Percentiles rank a stretch among this genome's conserved stretches.
Evolutionary conservation across 2,329 filamentous ascomycete genomes (phyloP).

Genomic region (Apiospora phragmitis): DNA sequence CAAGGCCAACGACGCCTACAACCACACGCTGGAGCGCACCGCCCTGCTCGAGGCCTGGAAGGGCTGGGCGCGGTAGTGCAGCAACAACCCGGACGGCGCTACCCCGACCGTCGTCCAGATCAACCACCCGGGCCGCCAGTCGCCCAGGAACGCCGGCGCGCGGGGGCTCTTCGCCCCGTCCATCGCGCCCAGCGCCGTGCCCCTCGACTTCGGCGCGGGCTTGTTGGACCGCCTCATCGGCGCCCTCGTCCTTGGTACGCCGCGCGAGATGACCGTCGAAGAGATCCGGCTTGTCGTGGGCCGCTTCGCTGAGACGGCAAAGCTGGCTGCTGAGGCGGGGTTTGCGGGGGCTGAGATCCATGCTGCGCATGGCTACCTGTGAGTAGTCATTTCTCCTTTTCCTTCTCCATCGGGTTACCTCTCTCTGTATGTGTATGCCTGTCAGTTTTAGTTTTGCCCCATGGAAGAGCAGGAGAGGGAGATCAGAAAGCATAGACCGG

Average conservation of each 20-base stretch:
- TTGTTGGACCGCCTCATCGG: conserved; percentile 33
- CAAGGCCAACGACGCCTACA: conserved; percentile 35
- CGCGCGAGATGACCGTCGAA: conserved; percentile 52
- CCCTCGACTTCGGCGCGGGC: conserved; percentile 41
- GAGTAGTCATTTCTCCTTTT: background rate
- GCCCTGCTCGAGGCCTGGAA: conserved; percentile 38
- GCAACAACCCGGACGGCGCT: conserved; percentile 31
- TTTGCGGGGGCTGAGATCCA: conserved; percentile 47
- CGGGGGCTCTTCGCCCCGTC: conserved; percentile 37
- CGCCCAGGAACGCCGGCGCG: conserved; percentile 38
- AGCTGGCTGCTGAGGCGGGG: conserved; percentile 45
- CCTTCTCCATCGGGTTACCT: too few relatives aligned
- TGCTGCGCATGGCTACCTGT: conserved; percentile 55
- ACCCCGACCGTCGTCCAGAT: conserved; percentile 46
- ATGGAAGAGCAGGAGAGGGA: too few relatives aligned
- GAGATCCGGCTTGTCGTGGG: conserved; percentile 56
- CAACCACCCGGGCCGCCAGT: conserved; percentile 49
- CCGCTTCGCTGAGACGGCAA: conserved; percentile 54
- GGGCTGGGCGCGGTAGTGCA: conserved; percentile 31
- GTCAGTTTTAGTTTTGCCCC: background rate
- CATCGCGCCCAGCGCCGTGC: conserved; percentile 44
- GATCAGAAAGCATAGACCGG: background rate
- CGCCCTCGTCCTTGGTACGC: conserved; percentile 49
- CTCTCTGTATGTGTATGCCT: background rate
- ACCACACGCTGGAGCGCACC: conserved; percentile 28